A percentile compares a stretch with the other conserved stretches of the same genome.
Evolutionary conservation across 306 rosid genomes (phyloP).

Genomic region (Acacia confusa): DNA sequence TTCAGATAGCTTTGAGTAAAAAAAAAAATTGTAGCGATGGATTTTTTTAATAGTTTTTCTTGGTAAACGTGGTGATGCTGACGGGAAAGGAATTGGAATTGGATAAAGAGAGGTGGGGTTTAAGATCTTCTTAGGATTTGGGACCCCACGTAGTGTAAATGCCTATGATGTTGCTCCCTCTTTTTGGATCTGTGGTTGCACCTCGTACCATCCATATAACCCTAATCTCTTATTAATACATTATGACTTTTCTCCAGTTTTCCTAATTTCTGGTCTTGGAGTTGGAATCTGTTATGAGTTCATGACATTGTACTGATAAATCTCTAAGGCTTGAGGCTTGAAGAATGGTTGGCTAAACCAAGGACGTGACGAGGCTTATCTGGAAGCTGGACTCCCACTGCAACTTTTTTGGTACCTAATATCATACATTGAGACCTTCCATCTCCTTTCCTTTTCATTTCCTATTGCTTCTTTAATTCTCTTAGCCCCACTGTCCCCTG

Average conservation of each 20-base stretch:
- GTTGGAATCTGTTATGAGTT: no score
- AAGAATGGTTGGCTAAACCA: conserved; percentile 27
- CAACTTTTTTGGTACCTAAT: conserved; percentile 24
- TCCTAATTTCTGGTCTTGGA: no score
- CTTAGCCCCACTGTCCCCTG: neutral
- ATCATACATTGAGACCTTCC: conserved; percentile 30
- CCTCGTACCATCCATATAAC: conserved; percentile 37
- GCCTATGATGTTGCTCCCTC: conserved; percentile 21
- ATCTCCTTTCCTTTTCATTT: conserved; percentile 14
- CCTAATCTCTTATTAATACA: neutral
- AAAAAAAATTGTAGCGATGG: no score
- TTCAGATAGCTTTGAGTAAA: no score
- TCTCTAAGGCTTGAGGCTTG: neutral
- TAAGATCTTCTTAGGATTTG: conserved; percentile 2
- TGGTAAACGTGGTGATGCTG: neutral
- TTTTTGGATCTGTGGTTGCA: conserved; percentile 29
- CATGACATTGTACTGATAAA: no score
- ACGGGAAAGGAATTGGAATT: neutral
- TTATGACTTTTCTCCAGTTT: no score
- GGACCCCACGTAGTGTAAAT: conserved; percentile 37
- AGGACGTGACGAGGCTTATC: neutral
- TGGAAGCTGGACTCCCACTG: neutral
- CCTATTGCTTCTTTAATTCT: neutral
- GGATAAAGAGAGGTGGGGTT: neutral
- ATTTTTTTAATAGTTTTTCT: no score